Base-by-base conservation (phyloP, 768 basidiomycete species). In the Fomitopsis pulvina region DNA sequence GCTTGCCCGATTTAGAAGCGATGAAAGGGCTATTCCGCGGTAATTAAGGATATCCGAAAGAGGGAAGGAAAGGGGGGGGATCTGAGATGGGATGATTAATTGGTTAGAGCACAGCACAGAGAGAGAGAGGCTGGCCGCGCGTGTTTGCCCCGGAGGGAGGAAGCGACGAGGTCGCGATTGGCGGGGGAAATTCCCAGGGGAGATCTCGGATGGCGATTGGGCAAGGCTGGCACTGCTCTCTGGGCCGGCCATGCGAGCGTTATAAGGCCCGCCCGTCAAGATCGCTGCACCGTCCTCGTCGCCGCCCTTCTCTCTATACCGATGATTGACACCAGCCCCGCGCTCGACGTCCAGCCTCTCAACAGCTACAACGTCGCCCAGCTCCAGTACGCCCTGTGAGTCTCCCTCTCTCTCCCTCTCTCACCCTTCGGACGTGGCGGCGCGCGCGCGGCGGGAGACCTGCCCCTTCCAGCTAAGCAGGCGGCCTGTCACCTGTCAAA, bases 341-440 rank as follows among this genome's bases (percentile, higher is more conserved):
- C 57, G 66, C 69, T 64, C 71, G 77, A 66, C 44, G 41, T 48
- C 25, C 55, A 53, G 49, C 50, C 54, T 21, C 73, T 80, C 58
- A 77, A 76, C 59, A 67, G 70, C 54, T 83, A 80, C 71, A 77
- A 77, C 77, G 72, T 82, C 51, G 75, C 77, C 34, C 80, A 83
- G 62, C 74, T 83, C 50, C 78, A 83, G 51, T 77, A 76, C 66
- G 69, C 79, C 9, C 73, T 83, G 79, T 79, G 63, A 68, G 75
- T 74, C 26, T 44, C 56, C 65, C 65, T n/a, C n/a, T n/a, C n/a
- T n/a, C n/a, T n/a, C n/a, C n/a, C n/a, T n/a, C n/a, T n/a, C n/a
- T n/a, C 52, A 48, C 58, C 53, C 59, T 12, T 37, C 14, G 5
- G 34, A 12, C 5, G 34, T 5, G 59, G 59, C 60, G 55, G 41